phyloP scores from a whole-genome alignment of 2,329 filamentous ascomycete genomes.

The Bisporella sp. region DNA sequence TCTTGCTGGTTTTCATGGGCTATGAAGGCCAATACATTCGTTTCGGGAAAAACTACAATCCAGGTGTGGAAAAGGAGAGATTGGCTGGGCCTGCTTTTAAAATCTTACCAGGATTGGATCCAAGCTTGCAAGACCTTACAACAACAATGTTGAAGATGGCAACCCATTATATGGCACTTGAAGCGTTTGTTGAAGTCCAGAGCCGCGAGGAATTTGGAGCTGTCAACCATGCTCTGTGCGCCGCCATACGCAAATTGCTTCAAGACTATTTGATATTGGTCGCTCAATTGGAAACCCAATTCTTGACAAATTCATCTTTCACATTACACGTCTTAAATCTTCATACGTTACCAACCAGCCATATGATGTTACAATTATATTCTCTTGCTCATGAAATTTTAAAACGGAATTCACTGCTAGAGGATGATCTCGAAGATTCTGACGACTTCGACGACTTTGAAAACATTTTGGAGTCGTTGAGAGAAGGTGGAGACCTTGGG shows the following conservation, averaged over 20 bases:
- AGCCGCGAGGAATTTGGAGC: conserved; percentile 88
- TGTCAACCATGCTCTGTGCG: conserved; percentile 92
- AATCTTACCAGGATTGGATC: conserved; percentile 77
- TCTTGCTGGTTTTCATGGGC: conserved; percentile 95
- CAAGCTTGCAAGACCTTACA: conserved; percentile 82
- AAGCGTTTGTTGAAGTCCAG: conserved; percentile 90
- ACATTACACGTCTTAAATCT: conserved; percentile 91
- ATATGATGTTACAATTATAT: conserved; percentile 89
- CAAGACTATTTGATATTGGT: conserved; percentile 93
- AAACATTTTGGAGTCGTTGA: conserved; percentile 83
- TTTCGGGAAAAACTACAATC: conserved; percentile 76
- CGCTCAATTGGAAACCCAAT: conserved; percentile 88
- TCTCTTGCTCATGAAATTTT: conserved; percentile 80
- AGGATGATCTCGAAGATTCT: conserved; percentile 65
- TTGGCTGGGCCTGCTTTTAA: conserved; percentile 76
- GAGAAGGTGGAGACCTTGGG: conserved; percentile 76
- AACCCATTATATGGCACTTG: conserved; percentile 84
- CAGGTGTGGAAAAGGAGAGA: conserved; percentile 77
- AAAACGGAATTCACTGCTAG: conserved; percentile 79
- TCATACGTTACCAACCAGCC: conserved; percentile 81
- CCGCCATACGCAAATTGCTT: conserved; percentile 83
- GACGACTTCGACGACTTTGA: conserved; percentile 74
- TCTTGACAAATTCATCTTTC: conserved; percentile 80
- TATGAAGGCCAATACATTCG: conserved; percentile 97
- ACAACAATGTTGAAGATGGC: conserved; percentile 89